phyloP scores from a whole-genome alignment of 2,329 filamentous ascomycete species.

The Colletotrichum coccodes region DNA sequence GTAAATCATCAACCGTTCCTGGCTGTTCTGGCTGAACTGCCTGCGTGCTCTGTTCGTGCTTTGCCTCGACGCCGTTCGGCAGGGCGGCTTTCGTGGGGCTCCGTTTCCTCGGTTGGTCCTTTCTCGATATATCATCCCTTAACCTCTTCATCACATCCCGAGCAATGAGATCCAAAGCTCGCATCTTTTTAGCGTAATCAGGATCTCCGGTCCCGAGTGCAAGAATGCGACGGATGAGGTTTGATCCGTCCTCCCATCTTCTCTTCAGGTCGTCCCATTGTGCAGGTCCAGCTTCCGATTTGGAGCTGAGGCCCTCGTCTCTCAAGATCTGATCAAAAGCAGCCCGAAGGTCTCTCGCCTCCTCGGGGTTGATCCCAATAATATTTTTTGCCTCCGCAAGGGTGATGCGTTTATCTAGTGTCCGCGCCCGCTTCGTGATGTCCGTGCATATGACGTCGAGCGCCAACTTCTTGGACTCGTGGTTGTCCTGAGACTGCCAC shows the following conservation, averaged over 20 bases:
- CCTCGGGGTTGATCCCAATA: constrained; percentile 54
- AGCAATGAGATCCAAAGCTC: constrained; percentile 76
- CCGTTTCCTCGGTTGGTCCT: constrained; percentile 49
- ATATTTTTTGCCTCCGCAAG: constrained; percentile 78
- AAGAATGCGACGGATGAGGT: constrained; percentile 65
- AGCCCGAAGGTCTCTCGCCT: constrained; percentile 69
- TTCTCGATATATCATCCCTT: constrained; percentile 72
- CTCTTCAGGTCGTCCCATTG: constrained; percentile 78
- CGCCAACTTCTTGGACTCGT: constrained; percentile 73
- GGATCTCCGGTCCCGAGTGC: constrained; percentile 61
- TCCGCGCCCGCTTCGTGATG: constrained; percentile 81
- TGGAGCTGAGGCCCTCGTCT: constrained; percentile 75
- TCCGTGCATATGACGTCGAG: constrained; percentile 84
- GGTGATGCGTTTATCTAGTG: constrained; percentile 73
- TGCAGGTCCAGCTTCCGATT: constrained; percentile 76
- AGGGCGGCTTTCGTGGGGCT: background rate
- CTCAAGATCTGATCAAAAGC: constrained; percentile 74
- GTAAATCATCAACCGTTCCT: constrained; percentile 30
- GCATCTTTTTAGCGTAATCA: constrained; percentile 64
- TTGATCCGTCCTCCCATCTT: constrained; percentile 71
- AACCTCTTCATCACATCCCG: constrained; percentile 82
- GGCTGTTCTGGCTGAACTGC: background rate
- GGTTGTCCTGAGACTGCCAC: constrained; percentile 64
- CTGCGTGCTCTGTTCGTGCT: background rate
- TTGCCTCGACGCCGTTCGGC: background rate